A percentile compares a stretch with the other conserved stretches of the same genome.
phyloP scores from a whole-genome alignment of 2,329 filamentous ascomycete genomes.

The Fusarium sp. region DNA sequence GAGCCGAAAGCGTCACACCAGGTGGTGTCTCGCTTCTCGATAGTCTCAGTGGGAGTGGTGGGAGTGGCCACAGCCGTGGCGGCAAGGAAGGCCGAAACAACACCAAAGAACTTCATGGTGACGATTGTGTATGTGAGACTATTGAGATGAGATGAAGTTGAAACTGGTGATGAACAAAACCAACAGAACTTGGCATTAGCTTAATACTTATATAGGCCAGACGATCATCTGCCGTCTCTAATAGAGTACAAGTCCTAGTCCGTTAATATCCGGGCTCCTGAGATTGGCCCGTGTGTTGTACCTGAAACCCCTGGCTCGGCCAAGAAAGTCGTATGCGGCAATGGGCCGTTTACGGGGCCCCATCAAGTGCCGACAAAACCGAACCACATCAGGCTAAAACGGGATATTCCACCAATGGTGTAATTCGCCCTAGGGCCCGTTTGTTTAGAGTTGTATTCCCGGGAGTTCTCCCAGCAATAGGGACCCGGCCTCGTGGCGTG shows the following conservation, averaged over 20 bases:
- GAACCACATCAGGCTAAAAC: background rate
- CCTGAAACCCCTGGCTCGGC: conserved; percentile 26
- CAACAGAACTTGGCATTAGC: conserved; percentile 4
- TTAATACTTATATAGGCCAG: conserved; percentile 15
- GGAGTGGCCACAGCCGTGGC: conserved; percentile 45
- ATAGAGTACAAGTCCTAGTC: background rate
- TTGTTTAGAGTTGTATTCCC: background rate
- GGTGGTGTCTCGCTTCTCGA: conserved; percentile 50
- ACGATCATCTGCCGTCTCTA: background rate
- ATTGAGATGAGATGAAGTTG: background rate
- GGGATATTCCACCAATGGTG: conserved; percentile 25
- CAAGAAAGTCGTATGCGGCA: conserved; percentile 22
- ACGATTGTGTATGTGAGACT: background rate
- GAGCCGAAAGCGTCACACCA: conserved; percentile 56
- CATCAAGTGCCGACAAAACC: conserved; percentile 31
- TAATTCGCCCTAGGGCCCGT: background rate
- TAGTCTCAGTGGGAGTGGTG: conserved; percentile 39
- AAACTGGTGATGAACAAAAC: background rate
- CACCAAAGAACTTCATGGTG: conserved; percentile 39
- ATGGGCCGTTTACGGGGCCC: background rate
- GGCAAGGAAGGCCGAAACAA: conserved; percentile 47
- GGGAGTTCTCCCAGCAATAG: conserved; percentile 31
- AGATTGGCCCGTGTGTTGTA: conserved; percentile 11
- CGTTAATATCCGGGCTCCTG: conserved; percentile 1
- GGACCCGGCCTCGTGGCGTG: conserved; percentile 8